Base-by-base conservation (phyloP, 768 basidiomycete genomes). In the Glaciozyma antarctica region DNA sequence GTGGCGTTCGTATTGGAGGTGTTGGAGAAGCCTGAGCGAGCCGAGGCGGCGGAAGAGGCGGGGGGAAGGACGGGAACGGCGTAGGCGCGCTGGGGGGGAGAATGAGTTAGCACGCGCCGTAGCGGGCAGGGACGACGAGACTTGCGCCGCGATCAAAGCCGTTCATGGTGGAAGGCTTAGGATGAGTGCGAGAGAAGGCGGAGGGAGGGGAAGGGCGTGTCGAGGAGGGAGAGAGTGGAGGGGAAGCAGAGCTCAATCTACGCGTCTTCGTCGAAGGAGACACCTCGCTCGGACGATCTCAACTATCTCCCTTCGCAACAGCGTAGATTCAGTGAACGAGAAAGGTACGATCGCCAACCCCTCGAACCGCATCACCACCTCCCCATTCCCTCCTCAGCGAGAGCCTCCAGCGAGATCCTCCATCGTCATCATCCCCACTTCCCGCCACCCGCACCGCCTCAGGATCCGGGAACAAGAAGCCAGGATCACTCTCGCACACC, bases 381-480 rank as follows among this genome's bases (percentile, higher is more conserved):
- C 10, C 26, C 19, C 7, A 28, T 16, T 1, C 5, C 43, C 28
- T 12, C 34, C 17, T 26, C 15, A 5, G 43, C 7, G 4, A 65
- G 30, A 5, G 12, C 55, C 17, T n/a, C n/a, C n/a, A n/a, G 43
- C 7, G 4, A 65, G 30, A 5, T 8, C 55, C 17, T 28, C 38
- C 34, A 61, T 43, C 44, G 19, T 26, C 7, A 22, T 69, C 64
- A 34, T 61, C 68, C 1, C 0, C 51, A n/a, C 32, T 21, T 1
- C 56, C 24, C 32, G n/a, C 16, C 22, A 10, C 26, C 24, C 38
- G 8, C 10, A 22, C 6, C 6, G 24, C 8, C 15, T 7, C 38
- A 19, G 58, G 38, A 22, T 58, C 57, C 10, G 71, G 68, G 64
- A 72, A 72, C 22, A 72, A 28, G 61, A 70, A 68, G 0, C 57